Base-by-base conservation (phyloP, 148 eudicot genomes). In the Oxyria digyna region DNA sequence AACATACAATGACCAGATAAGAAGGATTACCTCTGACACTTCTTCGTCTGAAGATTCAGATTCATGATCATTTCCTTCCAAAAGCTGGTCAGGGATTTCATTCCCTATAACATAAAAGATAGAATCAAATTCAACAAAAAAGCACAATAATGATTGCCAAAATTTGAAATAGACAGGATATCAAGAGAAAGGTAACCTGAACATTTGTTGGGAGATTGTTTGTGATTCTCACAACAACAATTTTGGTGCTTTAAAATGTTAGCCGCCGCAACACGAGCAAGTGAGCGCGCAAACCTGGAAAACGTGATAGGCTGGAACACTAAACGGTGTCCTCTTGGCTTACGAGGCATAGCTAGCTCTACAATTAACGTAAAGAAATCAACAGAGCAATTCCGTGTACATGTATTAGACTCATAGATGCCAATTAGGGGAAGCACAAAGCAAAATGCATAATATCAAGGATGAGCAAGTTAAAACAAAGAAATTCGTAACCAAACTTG, bases 211-310 rank as follows among this genome's bases (percentile, higher is more conserved):
- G 73, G 59, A 74, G 76, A 66, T 24, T 70, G 75, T 50, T 45
- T 24, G 62, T 70, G 67, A 32, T 71, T 41, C 41, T 70, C 73
- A 4, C 79, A 65, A 68, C 74, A 62, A 21, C 67, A 42, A 37
- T 67, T 68, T 69, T 72, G 72, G 42, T 35, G 79, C 31, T 66
- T 35, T 20, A 66, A 77, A 72, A 62, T 75, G 72, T 52, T 45
- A 73, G 73, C 57, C 4, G 75, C 50, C 23, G 79, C 67, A 63
- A 77, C 69, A 64, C 76, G 76, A 66, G 91, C 79, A 72, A 79
- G 63, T 7, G 89, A 80, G 41, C 92, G 89, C 69, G 80, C 87
- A 81, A 87, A 87, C 62, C 76, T 75, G n/a, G 92, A 89, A 73
- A 93, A 89, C 0, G 85, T 76, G 40, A 74, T 49, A 18, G 88